Percentiles rank a stretch among this genome's conserved stretches.
phyloP scores from a whole-genome alignment of 139 green algal genomes.

The Haematococcus sp. region DNA sequence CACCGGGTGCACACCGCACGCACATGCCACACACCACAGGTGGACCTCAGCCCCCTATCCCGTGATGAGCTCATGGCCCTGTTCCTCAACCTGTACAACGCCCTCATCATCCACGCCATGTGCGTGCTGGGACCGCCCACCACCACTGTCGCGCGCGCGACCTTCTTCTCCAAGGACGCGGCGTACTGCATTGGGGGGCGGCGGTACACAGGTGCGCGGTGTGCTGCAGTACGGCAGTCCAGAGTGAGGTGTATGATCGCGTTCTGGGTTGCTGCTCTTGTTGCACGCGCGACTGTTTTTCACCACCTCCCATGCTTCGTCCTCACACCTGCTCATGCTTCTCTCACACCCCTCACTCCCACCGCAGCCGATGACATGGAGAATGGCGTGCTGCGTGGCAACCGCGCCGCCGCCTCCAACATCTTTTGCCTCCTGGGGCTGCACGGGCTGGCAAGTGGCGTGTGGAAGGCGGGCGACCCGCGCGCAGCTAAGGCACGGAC shows the following conservation, averaged over 20 bases:
- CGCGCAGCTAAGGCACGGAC: conserved; percentile 29
- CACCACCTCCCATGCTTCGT: no score
- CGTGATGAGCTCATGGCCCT: conserved; percentile 73
- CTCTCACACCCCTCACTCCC: no score
- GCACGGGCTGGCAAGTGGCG: conserved; percentile 29
- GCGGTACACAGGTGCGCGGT: conserved; percentile 12
- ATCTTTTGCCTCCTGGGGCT: conserved; percentile 49
- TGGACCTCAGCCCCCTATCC: conserved; percentile 59
- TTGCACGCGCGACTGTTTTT: no score
- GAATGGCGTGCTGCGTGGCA: conserved; percentile 90
- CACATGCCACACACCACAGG: conserved; percentile 14
- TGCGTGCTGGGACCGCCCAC: conserved; percentile 13
- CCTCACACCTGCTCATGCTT: no score
- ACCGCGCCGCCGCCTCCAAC: conserved; percentile 54
- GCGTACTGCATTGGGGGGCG: conserved; percentile 20
- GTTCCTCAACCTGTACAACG: conserved; percentile 95
- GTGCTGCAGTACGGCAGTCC: no score
- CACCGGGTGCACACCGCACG: no score
- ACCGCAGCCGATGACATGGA: conserved; percentile 86
- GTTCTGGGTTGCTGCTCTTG: no score
- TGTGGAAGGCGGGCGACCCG: conserved; percentile 55
- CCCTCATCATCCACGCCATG: conserved; percentile 80
- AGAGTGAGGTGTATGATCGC: no score
- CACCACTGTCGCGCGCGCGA: conserved; percentile 25
- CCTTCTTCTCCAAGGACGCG: conserved; percentile 43